These are phyloP conservation scores for Boletus calvinii DNA, from an alignment of 1,284 basidiomycete species.

Conservation along the genomic window DNA sequence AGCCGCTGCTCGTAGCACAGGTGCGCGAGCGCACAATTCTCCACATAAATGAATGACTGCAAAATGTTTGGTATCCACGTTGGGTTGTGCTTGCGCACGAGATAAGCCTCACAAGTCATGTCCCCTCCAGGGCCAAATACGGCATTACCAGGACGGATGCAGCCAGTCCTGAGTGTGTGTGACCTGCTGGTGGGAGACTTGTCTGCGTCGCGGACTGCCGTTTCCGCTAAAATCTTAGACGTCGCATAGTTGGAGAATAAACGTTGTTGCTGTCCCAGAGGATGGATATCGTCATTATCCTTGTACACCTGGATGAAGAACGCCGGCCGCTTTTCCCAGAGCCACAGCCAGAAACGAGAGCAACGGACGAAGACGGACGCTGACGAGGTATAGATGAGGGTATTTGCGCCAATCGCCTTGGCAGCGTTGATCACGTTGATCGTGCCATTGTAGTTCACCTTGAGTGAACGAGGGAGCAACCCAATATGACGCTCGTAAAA, in stretches of 20 bases:
- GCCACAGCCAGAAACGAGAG: constrained; percentile 63
- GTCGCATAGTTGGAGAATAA: constrained; percentile 72
- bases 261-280: constrained; percentile 50
- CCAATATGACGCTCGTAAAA: constrained; percentile 62
- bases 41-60: constrained; percentile 68
- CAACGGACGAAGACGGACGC: constrained; percentile 54
- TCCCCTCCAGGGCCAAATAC: constrained; percentile 74
- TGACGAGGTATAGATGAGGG: constrained; percentile 63
- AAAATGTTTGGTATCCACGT: constrained; percentile 59
- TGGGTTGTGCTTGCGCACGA: constrained; percentile 57
- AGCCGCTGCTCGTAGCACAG: constrained; percentile 71
- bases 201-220: constrained; percentile 55
- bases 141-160: constrained; percentile 72
- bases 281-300: constrained; percentile 47
- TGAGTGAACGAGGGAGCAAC: constrained; percentile 52
- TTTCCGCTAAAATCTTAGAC: constrained; percentile 56
- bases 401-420: constrained; percentile 45
- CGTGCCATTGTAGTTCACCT: constrained; percentile 65
- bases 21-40: constrained; percentile 70
- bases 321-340: constrained; percentile 61
- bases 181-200: constrained; percentile 36
- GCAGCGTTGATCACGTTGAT: constrained; percentile 53
- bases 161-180: constrained; percentile 57
- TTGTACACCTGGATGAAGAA: constrained; percentile 55
- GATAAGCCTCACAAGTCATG: constrained; percentile 59